These are phyloP conservation scores for Mallotus repandus DNA, from an alignment of 441 rosid species.

Conservation along the genomic window DNA sequence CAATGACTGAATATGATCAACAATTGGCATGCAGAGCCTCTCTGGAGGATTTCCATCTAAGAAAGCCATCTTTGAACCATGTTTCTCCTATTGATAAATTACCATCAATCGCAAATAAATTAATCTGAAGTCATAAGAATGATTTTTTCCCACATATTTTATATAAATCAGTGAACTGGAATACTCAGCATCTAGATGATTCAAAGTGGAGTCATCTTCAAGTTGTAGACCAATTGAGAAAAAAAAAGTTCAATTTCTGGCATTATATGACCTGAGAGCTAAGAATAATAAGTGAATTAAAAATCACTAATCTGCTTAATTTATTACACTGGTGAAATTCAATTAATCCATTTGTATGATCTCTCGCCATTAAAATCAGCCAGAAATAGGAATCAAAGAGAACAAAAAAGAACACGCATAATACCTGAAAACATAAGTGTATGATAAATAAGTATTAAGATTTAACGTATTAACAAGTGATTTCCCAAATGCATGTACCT, in stretches of 20 bases:
- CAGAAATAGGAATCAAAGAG: not conserved
- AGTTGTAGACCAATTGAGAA: not conserved
- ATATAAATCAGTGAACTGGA: not conserved
- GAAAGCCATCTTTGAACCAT: conserved; percentile 98
- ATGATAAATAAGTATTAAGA: not conserved
- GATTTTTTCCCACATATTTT: conserved; percentile 7
- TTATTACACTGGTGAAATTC: too few species aligned
- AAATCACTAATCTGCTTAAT: not conserved
- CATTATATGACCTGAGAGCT: not conserved
- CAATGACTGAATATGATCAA: conserved; percentile 64
- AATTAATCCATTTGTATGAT: not conserved
- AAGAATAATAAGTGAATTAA: not conserved
- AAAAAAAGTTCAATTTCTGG: not conserved
- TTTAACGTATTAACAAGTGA: not conserved
- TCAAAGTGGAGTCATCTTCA: not conserved
- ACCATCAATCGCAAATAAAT: conserved; percentile 15
- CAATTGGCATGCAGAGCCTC: conserved; percentile 91
- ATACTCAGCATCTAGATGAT: not conserved
- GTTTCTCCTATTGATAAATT: conserved; percentile 64
- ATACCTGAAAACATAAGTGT: not conserved
- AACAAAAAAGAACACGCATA: not conserved
- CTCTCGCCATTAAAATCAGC: not conserved
- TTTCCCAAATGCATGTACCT: not conserved
- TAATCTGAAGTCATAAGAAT: conserved; percentile 7
- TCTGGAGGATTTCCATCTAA: conserved; percentile 97